Percentiles rank a stretch among this genome's conserved stretches.
phyloP scores from a whole-genome alignment of 2,329 filamentous ascomycete species.

The Fusarium sp. region DNA sequence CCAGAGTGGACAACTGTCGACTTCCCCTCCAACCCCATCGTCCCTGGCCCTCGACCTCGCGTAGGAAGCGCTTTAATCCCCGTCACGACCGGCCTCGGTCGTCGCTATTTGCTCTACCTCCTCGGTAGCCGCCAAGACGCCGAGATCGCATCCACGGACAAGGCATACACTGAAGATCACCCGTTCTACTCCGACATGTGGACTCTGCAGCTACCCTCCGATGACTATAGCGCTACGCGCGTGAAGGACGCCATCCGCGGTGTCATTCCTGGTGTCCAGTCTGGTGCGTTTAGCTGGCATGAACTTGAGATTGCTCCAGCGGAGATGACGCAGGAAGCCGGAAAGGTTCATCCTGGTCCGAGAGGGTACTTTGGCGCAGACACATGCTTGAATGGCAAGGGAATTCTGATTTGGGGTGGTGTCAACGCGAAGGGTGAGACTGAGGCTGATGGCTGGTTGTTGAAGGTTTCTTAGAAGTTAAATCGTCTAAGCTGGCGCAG shows the following conservation, averaged over 20 bases:
- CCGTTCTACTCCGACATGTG: constrained; percentile 40
- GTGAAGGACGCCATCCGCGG: constrained; percentile 33
- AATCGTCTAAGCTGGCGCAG: not conserved
- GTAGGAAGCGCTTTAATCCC: constrained; percentile 30
- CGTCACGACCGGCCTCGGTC: constrained; percentile 26
- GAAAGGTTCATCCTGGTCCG: constrained; percentile 39
- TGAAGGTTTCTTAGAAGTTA: constrained; percentile 25
- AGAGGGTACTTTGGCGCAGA: constrained; percentile 38
- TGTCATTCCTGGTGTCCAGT: constrained; percentile 21
- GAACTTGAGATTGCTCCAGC: constrained; percentile 36
- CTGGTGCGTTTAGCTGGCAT: constrained; percentile 35
- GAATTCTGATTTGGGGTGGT: constrained; percentile 37
- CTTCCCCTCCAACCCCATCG: constrained; percentile 31
- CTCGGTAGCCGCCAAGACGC: constrained; percentile 35
- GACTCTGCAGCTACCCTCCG: constrained; percentile 32
- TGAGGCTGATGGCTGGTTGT: constrained; percentile 38
- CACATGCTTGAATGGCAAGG: constrained; percentile 22
- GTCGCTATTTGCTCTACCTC: constrained; percentile 34
- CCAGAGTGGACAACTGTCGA: constrained; percentile 30
- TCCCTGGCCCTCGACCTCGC: constrained; percentile 33
- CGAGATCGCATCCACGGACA: constrained; percentile 3
- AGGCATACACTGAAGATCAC: constrained; percentile 22
- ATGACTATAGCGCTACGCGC: constrained; percentile 16
- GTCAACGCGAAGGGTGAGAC: constrained; percentile 41
- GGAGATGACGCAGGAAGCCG: constrained; percentile 31